Conservation (phyloP, 2,329 filamentous ascomycete genomes). For the Phoma sp. region DNA sequence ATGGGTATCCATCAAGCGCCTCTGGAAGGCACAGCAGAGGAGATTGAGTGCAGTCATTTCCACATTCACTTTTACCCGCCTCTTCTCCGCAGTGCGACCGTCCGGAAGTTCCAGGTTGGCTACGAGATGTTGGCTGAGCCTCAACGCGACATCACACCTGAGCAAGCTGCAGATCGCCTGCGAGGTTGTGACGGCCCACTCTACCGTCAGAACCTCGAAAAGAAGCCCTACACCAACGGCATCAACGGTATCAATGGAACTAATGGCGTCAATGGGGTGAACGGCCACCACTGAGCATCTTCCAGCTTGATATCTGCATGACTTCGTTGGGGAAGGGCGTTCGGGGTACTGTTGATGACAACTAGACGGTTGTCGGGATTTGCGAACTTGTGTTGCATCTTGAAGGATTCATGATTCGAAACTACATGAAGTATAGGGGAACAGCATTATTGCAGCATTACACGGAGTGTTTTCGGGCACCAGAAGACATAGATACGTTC, state of each 20-base stretch:
- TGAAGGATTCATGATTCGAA: background rate
- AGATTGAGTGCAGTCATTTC: slow-evolving; percentile 86
- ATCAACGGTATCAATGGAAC: slow-evolving; percentile 28
- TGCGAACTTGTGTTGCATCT: background rate
- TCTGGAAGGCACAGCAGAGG: slow-evolving; percentile 78
- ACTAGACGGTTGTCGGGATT: background rate
- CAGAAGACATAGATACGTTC: background rate
- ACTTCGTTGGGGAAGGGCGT: slow-evolving; percentile 4
- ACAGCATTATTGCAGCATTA: slow-evolving; percentile 13
- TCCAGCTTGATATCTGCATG: background rate
- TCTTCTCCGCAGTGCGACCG: slow-evolving; percentile 87
- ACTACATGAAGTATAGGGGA: background rate
- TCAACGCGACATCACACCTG: slow-evolving; percentile 97
- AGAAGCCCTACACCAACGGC: slow-evolving; percentile 9
- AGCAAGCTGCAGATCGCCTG: slow-evolving; percentile 85
- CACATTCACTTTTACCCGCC: slow-evolving; percentile 99
- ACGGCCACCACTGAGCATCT: slow-evolving; percentile 22
- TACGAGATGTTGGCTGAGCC: slow-evolving; percentile 97
- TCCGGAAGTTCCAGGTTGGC: slow-evolving; percentile 94
- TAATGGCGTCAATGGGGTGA: slow-evolving; percentile 23
- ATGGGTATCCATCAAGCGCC: slow-evolving; percentile 97
- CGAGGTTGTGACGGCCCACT: slow-evolving; percentile 80
- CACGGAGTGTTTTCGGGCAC: slow-evolving; percentile 7
- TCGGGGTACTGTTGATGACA: slow-evolving; percentile 1
- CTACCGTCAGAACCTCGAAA: slow-evolving; percentile 70